These are phyloP conservation scores for Omphalea diandra DNA, from an alignment of 441 rosid genomes.

Conservation along the genomic window DNA sequence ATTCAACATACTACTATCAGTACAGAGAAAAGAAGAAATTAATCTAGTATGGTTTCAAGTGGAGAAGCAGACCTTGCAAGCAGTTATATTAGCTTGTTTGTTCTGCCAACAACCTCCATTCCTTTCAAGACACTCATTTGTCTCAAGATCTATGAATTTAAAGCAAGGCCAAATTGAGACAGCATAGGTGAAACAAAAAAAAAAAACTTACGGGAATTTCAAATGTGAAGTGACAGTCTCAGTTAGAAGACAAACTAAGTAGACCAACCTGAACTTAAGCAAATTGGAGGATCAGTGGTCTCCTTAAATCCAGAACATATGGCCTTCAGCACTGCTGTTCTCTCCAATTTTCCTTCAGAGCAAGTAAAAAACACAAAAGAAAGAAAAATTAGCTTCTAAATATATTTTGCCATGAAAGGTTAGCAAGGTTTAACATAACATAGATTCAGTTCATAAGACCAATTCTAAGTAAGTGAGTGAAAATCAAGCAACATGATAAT, in stretches of 20 bases:
- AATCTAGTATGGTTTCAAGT: background rate
- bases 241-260: conserved; percentile 8
- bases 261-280: conserved; percentile 65
- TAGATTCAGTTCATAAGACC: background rate
- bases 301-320: conserved; percentile 91
- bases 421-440: conserved; percentile 5
- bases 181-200: background rate
- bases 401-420: background rate
- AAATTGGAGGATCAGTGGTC: conserved; percentile 72
- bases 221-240: conserved; percentile 14
- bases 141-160: conserved; percentile 62
- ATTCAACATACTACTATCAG: conserved; percentile 21
- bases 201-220: background rate
- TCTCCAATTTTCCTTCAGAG: conserved; percentile 77
- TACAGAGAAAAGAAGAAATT: background rate
- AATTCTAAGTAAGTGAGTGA: background rate
- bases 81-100: conserved; percentile 54
- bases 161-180: conserved; percentile 1
- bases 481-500: background rate
- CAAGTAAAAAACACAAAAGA: conserved; percentile 14
- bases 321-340: conserved; percentile 73
- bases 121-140: conserved; percentile 76
- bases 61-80: conserved; percentile 69
- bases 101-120: conserved; percentile 96
- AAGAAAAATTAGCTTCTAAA: background rate